Evolutionary conservation across 345 rosid species (phyloP), one percentile per base, ranked within the genome.

Genomic region (Citrus mangshanensis): DNA sequence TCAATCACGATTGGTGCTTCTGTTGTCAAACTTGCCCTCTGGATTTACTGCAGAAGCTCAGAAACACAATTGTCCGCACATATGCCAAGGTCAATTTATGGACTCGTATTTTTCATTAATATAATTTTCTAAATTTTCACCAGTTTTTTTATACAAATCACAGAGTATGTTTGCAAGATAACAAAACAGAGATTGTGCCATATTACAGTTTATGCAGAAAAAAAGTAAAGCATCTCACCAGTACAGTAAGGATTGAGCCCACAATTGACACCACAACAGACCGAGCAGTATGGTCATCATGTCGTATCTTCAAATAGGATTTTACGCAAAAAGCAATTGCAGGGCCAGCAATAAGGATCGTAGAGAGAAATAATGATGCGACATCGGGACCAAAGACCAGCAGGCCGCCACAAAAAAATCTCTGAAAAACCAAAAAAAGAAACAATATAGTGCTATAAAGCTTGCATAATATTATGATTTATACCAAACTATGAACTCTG

Each of bases 381-480:
- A 84, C 91, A 74, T 96, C 98, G 55, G 99, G 99, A 77, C 98
- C 99, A 79, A 92, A 90, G 38, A 96, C 86, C 82, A 96, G 82
- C 74, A 97, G 91, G 78, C 99, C 99, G 28, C 94, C 88, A 42
- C 93, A 93, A 22, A 91, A 85, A 82, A 96, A 96, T 88, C 87
- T 94, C 99, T 96, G 91, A 64, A 66, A 65, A 80, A 60, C 58
- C 28, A 51, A 72, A 46, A 61, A 54, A 60, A 71, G 5, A 71
- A 68, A 30, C 4, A 24, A 54, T 46, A 78, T 73, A 67, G 56
- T 70, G 25, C 67, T 61, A 72, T 79, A 64, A 46, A 62, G 77
- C 67, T 6, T 27, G 64, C 60, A 28, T 16, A 21, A 42, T 42
- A 75, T 64, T 37, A 38, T 46, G 16, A 27, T 63, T 64, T 56